Percentiles rank a stretch among this genome's conserved stretches.
Conservation (phyloP, 805 yeast species). For the Saccharomycopsis fermentans region DNA sequence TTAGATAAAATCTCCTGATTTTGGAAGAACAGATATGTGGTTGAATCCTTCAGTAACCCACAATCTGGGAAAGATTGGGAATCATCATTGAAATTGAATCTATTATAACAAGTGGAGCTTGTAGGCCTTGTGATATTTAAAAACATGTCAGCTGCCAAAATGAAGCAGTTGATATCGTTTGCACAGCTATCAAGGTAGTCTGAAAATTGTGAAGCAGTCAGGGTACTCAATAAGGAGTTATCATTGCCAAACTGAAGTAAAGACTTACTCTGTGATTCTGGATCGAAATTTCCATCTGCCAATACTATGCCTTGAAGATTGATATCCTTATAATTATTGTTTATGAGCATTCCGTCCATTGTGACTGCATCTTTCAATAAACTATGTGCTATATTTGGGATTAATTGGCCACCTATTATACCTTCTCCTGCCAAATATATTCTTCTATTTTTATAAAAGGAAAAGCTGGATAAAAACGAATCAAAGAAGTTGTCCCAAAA, state of each 20-base stretch:
- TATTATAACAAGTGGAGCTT: neutral
- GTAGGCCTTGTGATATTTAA: conserved; percentile 26
- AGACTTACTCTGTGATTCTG: conserved; percentile 60
- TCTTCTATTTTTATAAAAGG: conserved; percentile 43
- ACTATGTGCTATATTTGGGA: conserved; percentile 58
- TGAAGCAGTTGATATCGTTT: neutral
- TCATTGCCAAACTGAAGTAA: conserved; percentile 48
- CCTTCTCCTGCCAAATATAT: conserved; percentile 72
- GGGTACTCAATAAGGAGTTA: conserved; percentile 33
- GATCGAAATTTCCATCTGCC: conserved; percentile 77
- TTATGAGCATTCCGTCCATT: conserved; percentile 51
- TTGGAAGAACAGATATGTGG: conserved; percentile 29
- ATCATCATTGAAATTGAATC: neutral
- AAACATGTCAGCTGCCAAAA: conserved; percentile 39
- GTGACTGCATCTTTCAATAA: conserved; percentile 24
- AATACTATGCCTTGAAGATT: conserved; percentile 48
- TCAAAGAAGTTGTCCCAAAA: conserved; percentile 38
- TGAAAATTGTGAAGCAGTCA: neutral
- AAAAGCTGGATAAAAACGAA: conserved; percentile 48
- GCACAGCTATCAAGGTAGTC: neutral
- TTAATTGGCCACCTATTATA: conserved; percentile 71
- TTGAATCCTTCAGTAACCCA: neutral
- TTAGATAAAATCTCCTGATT: conserved; percentile 36
- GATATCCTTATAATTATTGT: conserved; percentile 44
- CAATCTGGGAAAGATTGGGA: neutral